These are phyloP conservation scores for Adiantum capillusveneris DNA, from an alignment of 75 land plant genomes.

Conservation along the genomic window DNA sequence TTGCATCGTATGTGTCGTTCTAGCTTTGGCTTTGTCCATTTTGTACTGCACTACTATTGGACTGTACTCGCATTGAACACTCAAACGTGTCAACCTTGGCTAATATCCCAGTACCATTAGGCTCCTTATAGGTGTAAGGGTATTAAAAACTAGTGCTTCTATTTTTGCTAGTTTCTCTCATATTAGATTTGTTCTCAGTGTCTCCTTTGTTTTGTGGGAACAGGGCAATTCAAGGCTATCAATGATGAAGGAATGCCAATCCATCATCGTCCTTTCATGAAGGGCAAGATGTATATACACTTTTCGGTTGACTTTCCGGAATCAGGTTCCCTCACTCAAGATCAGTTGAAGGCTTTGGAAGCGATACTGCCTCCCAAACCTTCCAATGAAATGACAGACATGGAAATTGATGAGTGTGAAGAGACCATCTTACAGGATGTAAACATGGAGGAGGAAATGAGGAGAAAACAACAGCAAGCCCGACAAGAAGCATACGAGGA, in stretches of 20 bases:
- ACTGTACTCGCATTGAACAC: too few relatives aligned
- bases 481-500: slow-evolving; percentile 90
- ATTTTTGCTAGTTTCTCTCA: too few relatives aligned
- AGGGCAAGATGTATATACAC: slow-evolving; percentile 72
- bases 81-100: too few relatives aligned
- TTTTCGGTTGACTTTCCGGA: slow-evolving; percentile 41
- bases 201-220: too few relatives aligned
- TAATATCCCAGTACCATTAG: too few relatives aligned
- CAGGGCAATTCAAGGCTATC: slow-evolving; percentile 90
- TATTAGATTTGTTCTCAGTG: too few relatives aligned
- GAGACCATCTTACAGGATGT: slow-evolving; percentile 61
- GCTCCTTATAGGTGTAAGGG: too few relatives aligned
- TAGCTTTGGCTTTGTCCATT: too few relatives aligned
- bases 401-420: slow-evolving; percentile 41
- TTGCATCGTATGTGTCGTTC: too few relatives aligned
- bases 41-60: too few relatives aligned
- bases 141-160: too few relatives aligned
- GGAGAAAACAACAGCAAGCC: slow-evolving; percentile 56
- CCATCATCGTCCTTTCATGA: slow-evolving; percentile 40
- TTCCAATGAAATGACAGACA: slow-evolving; percentile 17
- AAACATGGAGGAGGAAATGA: slow-evolving; percentile 85
- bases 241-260: slow-evolving; percentile 94
- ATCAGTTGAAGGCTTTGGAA: slow-evolving; percentile 26
- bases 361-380: slow-evolving; percentile 23
- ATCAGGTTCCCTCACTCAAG: slow-evolving; percentile 32